phyloP scores from a whole-genome alignment of 768 basidiomycete genomes.

The Amanita subjunquillea region DNA sequence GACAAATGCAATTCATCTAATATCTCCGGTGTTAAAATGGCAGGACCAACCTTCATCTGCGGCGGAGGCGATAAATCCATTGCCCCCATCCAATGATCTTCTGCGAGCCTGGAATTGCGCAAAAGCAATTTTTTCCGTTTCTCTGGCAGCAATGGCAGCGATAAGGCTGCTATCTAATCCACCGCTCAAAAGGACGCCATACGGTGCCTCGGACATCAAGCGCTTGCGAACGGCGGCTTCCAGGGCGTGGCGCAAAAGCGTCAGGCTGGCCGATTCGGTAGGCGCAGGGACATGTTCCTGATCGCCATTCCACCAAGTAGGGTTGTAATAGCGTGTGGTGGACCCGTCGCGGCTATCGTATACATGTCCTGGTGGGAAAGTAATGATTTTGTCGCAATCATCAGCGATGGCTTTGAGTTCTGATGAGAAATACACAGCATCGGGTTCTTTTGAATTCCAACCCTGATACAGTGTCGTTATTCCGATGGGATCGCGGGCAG shows the following conservation, averaged over 20 bases:
- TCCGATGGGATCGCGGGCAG: conserved; percentile 94
- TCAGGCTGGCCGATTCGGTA: conserved; percentile 51
- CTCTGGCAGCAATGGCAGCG: conserved; percentile 87
- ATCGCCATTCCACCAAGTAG: conserved; percentile 87
- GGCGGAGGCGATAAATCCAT: conserved; percentile 43
- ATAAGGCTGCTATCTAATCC: conserved; percentile 95
- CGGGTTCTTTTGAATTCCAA: conserved; percentile 76
- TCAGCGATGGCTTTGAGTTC: conserved; percentile 88
- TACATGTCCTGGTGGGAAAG: conserved; percentile 96
- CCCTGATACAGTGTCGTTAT: conserved; percentile 99
- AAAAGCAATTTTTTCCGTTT: conserved; percentile 84
- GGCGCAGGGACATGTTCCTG: conserved; percentile 51
- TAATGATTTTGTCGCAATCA: conserved; percentile 89
- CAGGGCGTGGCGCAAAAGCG: conserved; percentile 64
- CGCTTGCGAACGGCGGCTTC: conserved; percentile 92
- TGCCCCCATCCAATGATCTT: conserved; percentile 38
- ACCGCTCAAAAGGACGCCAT: conserved; percentile 91
- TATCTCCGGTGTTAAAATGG: neutral
- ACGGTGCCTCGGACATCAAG: conserved; percentile 97
- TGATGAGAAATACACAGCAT: conserved; percentile 84
- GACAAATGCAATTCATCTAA: conserved; percentile 3
- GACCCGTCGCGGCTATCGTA: conserved; percentile 80
- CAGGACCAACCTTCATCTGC: conserved; percentile 38
- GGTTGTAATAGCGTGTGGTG: conserved; percentile 78
- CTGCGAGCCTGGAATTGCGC: conserved; percentile 68